Percentiles rank a stretch among this genome's conserved stretches.
Conservation (phyloP, 164 flowering plant genomes). For the Macadamia integrifolia region DNA sequence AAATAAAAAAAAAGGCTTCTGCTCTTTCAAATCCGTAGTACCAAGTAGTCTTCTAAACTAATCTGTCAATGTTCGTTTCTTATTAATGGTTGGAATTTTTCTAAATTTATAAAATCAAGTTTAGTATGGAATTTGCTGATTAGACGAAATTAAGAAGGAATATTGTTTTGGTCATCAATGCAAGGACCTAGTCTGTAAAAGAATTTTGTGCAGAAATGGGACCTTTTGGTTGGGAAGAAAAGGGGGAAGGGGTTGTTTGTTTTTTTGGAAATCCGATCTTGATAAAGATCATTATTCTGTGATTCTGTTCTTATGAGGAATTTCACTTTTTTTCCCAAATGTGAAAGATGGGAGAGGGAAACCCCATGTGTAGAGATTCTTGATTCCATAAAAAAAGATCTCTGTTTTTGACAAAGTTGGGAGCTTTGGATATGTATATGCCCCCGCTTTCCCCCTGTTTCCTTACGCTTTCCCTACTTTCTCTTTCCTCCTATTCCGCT, state of each 20-base stretch:
- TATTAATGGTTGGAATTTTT: too few species aligned
- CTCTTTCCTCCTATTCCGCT: slow-evolving; percentile 5
- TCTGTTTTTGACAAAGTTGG: slow-evolving; percentile 11
- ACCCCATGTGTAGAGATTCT: slow-evolving; percentile 20
- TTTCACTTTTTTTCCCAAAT: slow-evolving; percentile 1
- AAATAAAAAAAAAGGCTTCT: too few species aligned
- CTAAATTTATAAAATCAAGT: too few species aligned
- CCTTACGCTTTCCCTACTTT: slow-evolving; percentile 10
- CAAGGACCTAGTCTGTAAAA: too few species aligned
- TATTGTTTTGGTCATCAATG: too few species aligned
- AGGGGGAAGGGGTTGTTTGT: neutral
- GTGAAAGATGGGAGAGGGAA: neutral
- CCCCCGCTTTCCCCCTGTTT: slow-evolving; percentile 1
- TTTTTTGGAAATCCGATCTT: neutral
- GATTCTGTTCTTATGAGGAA: neutral
- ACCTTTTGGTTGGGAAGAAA: too few species aligned
- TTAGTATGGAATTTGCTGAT: too few species aligned
- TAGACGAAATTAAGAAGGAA: too few species aligned
- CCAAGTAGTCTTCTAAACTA: too few species aligned
- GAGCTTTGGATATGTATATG: slow-evolving; percentile 9
- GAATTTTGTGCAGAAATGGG: too few species aligned
- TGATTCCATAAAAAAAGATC: slow-evolving; percentile 11
- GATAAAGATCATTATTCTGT: neutral
- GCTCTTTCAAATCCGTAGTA: too few species aligned
- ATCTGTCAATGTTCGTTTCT: too few species aligned